Conservation (phyloP, 116 monocot genomes). For the Posidonia oceanica region DNA sequence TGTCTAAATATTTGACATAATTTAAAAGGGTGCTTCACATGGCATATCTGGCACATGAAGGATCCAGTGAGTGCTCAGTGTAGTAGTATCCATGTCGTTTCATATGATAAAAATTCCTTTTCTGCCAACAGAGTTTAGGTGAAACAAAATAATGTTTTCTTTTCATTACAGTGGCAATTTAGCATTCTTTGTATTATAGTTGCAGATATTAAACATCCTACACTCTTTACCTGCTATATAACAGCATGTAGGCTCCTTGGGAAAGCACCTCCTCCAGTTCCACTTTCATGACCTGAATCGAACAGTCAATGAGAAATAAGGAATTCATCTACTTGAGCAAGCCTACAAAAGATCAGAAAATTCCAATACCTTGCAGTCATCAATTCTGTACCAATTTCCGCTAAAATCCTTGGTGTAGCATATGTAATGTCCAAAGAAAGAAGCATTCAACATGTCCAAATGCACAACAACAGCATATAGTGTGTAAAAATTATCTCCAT, state of each 20-base stretch:
- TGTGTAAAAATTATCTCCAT: slow-evolving; percentile 48
- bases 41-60: neutral
- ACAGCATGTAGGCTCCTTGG: slow-evolving; percentile 91
- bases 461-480: slow-evolving; percentile 97
- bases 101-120: neutral
- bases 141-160: neutral
- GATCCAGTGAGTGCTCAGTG: neutral
- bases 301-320: neutral
- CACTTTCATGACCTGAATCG: slow-evolving; percentile 49
- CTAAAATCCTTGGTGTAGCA: slow-evolving; percentile 70
- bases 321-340: neutral
- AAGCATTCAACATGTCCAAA: slow-evolving; percentile 93
- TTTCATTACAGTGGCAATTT: neutral
- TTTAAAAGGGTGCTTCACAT: no score
- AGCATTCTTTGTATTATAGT: neutral
- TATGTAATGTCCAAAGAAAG: slow-evolving; percentile 94
- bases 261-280: slow-evolving; percentile 81
- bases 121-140: neutral
- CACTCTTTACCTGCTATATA: slow-evolving; percentile 63
- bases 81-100: neutral
- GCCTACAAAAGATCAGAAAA: neutral
- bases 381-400: slow-evolving; percentile 70
- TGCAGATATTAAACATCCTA: neutral
- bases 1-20: no score
- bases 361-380: slow-evolving; percentile 71